Conservation (phyloP, 2,329 filamentous ascomycete genomes). For the Diaporthe sp. region DNA sequence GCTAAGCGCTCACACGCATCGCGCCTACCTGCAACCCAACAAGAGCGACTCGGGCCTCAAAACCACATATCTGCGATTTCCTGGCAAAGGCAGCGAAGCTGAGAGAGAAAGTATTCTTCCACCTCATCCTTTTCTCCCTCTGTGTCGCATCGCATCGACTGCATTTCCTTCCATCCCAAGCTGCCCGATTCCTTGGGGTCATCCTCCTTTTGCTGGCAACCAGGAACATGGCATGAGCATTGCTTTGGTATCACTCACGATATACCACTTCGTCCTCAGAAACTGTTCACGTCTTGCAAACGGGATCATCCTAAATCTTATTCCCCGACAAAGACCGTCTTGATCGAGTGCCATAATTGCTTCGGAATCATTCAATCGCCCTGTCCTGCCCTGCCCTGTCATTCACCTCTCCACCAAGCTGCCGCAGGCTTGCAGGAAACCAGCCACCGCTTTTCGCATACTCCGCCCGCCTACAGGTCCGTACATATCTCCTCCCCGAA, state of each 20-base stretch:
- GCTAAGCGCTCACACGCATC: not conserved
- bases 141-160: not conserved
- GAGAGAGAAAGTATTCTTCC: not conserved
- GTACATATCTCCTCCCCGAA: slow-evolving; percentile 32
- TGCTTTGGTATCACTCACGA: slow-evolving; percentile 27
- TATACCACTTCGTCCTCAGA: slow-evolving; percentile 30
- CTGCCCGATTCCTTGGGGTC: not conserved
- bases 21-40: slow-evolving; percentile 22
- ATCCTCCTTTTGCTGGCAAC: slow-evolving; percentile 11
- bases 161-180: not conserved
- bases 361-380: slow-evolving; percentile 9
- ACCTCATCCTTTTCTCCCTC: slow-evolving; percentile 23
- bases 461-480: slow-evolving; percentile 31
- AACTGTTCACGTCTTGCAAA: slow-evolving; percentile 17
- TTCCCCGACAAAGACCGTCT: slow-evolving; percentile 30
- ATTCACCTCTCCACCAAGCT: slow-evolving; percentile 16
- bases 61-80: slow-evolving; percentile 27
- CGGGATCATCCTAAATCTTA: slow-evolving; percentile 19
- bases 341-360: not conserved
- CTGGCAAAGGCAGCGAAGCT: not conserved
- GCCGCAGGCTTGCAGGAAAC: slow-evolving; percentile 28
- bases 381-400: slow-evolving; percentile 3
- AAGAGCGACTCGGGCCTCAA: slow-evolving; percentile 30
- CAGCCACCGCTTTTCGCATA: slow-evolving; percentile 39
- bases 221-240: slow-evolving; percentile 29